Base-by-base conservation (phyloP, 192 early-diverging fungal genomes). In the Paraglomus brasilianum region DNA sequence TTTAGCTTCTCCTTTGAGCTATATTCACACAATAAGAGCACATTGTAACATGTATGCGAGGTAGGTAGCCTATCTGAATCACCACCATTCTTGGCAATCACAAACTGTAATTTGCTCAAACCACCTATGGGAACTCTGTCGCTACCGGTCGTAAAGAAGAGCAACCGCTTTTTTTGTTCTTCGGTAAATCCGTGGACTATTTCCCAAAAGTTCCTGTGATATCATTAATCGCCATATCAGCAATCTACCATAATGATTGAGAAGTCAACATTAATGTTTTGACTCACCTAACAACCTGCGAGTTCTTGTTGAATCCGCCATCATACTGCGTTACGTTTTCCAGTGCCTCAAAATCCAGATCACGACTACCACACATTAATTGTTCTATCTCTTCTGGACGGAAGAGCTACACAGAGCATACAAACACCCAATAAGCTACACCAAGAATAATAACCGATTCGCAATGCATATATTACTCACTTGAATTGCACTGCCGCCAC, bases 31-130 rank as follows among this genome's bases (percentile, higher is more conserved):
- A 97, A 78, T 59, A 95, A 83, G 47, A 97, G 77, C 9, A 92
- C 90, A 75, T 96, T 96, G 72, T 91, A 96, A 77, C 95, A 97
- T 0, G 95, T 97, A 69, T 96, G 94, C 6, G 94, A 91, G 3
- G 93, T 93, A 10, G 95, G 95, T 50, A 97, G 74, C 24, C 94
- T 87, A 64, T 91, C 91, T 39, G 88, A 88, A 73, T 95, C 93
- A 7, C 84, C 86, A 15, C 92, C 92, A 46, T 94, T 93, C 75
- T 91, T 89, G 14, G 90, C 87, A 72, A 95, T 89, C 1, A 94
- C 86, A 81, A 96, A 94, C 50, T 91, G 85, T 55, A 95, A 67
- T 64, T 93, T 91, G 48, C 88, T 84, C 13, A 95, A 76, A 2
- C 95, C 95, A 6, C 93, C 93, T 17, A 93, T 90, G 1, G 93